Evolutionary conservation across 176 grass and related monocot species (phyloP).

Genomic region (Rhipidocladum racemiflorum): DNA sequence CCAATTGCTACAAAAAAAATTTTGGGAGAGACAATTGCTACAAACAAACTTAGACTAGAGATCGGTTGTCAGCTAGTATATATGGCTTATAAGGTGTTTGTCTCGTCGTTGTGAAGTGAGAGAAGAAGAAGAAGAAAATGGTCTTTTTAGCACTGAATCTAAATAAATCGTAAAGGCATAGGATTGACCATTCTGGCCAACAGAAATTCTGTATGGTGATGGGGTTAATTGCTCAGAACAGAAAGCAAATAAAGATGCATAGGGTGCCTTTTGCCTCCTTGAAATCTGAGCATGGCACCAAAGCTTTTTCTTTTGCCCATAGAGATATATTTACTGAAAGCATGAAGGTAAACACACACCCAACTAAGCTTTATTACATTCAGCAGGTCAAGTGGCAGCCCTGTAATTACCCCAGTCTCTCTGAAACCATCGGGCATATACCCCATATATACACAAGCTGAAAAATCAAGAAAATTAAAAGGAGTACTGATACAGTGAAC

Average conservation of each 20-base stretch:
- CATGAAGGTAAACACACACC: conserved; percentile 17
- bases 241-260: not conserved
- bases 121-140: no score
- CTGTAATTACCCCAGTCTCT: conserved; percentile 25
- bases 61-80: not conserved
- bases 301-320: not conserved
- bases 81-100: not conserved
- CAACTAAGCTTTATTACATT: conserved; percentile 34
- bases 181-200: not conserved
- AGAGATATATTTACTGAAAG: conserved; percentile 5
- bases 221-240: not conserved
- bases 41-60: not conserved
- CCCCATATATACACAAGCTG: conserved; percentile 21
- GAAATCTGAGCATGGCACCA: not conserved
- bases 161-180: not conserved
- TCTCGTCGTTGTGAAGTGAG: no score
- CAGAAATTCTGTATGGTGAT: not conserved
- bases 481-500: not conserved
- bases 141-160: not conserved
- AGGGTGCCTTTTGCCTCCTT: not conserved
- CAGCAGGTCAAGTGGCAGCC: conserved; percentile 1
- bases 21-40: not conserved
- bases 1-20: not conserved
- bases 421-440: conserved; percentile 26
- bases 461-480: not conserved